Conservation (phyloP, 2,329 filamentous ascomycete genomes). For the Cytospora piceae region DNA sequence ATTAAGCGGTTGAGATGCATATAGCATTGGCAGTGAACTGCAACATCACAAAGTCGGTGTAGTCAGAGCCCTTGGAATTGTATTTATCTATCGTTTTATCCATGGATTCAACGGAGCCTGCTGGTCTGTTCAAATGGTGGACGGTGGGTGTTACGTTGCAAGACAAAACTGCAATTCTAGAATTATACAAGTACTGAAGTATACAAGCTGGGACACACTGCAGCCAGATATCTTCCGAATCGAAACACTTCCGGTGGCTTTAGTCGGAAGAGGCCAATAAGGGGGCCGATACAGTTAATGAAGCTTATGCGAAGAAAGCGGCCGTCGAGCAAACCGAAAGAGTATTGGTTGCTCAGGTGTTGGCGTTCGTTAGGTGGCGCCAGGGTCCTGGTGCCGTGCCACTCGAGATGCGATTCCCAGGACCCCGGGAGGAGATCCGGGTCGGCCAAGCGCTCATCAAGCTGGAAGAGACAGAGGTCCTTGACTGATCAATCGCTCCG, state of each 20-base stretch:
- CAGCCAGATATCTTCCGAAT: too few relatives aligned
- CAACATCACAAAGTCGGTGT: too few relatives aligned
- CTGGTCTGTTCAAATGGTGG: too few relatives aligned
- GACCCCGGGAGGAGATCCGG: neutral
- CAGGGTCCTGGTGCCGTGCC: slow-evolving; percentile 10
- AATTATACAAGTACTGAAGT: too few relatives aligned
- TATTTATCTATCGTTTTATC: too few relatives aligned
- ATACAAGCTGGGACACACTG: too few relatives aligned
- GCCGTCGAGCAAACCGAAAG: neutral
- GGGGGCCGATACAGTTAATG: neutral
- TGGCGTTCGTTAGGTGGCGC: neutral
- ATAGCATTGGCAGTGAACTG: too few relatives aligned
- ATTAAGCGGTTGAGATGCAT: too few relatives aligned
- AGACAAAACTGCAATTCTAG: too few relatives aligned
- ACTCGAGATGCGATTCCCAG: neutral
- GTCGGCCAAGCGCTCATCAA: slow-evolving; percentile 3
- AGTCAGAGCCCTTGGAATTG: too few relatives aligned
- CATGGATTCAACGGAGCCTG: too few relatives aligned
- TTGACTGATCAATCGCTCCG: neutral
- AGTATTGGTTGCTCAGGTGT: slow-evolving; percentile 11
- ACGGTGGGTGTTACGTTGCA: too few relatives aligned
- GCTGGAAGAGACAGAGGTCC: slow-evolving; percentile 10
- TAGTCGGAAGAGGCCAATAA: neutral
- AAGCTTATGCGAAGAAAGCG: neutral
- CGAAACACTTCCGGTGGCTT: neutral